Evolutionary conservation across 805 yeast species (phyloP).

Genomic region (Kazachstania taianensis): DNA sequence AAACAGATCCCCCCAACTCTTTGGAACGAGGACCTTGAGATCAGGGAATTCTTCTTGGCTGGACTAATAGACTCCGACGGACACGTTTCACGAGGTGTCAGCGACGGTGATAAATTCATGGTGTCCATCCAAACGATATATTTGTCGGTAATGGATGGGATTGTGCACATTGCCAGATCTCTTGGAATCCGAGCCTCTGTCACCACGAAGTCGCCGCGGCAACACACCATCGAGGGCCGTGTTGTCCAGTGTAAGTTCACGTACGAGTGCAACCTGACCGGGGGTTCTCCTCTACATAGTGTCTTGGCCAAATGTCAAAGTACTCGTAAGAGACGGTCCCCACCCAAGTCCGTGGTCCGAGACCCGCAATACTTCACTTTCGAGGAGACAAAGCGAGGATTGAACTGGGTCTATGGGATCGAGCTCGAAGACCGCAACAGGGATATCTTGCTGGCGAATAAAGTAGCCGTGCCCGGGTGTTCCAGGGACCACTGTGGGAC

Average conservation of each 20-base stretch:
- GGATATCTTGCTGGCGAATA: conserved; percentile 16
- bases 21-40: conserved; percentile 30
- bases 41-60: conserved; percentile 37
- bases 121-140: conserved; percentile 29
- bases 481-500: conserved; percentile 10
- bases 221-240: conserved; percentile 14
- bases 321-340: conserved; percentile 14
- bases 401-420: conserved; percentile 15
- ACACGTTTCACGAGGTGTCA: conserved; percentile 16
- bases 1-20: conserved; percentile 31
- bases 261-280: conserved; percentile 19
- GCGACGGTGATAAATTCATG: conserved; percentile 10
- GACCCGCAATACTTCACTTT: conserved; percentile 19
- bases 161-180: conserved; percentile 34
- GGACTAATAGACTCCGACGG: conserved; percentile 37
- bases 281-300: conserved; percentile 16
- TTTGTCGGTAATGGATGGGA: conserved; percentile 29
- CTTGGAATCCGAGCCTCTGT: conserved; percentile 33
- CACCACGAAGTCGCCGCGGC: conserved; percentile 20
- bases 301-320: conserved; percentile 20
- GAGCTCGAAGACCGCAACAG: conserved; percentile 12
- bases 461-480: conserved; percentile 7
- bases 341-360: conserved; percentile 10
- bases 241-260: conserved; percentile 20
- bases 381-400: conserved; percentile 12